phyloP scores from a whole-genome alignment of 441 rosid genomes.

The Erodium chrysanthum region DNA sequence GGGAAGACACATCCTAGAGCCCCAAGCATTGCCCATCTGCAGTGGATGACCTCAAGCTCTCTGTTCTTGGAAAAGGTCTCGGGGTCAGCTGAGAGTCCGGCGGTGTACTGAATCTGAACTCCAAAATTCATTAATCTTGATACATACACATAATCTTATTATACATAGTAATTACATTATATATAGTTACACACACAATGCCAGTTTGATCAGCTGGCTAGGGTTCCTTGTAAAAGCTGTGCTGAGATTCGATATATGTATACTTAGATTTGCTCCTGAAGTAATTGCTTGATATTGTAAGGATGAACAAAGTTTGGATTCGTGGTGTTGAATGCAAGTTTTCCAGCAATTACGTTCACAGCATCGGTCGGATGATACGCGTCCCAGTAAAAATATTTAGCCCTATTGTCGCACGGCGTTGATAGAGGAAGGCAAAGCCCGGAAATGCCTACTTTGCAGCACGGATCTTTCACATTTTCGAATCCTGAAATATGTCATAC shows the following conservation, averaged over 20 bases:
- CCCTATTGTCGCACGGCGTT: neutral
- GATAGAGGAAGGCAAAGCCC: neutral
- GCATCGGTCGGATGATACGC: neutral
- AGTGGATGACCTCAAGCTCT: conserved; percentile 26
- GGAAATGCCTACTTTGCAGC: neutral
- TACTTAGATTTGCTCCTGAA: neutral
- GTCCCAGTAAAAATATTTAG: neutral
- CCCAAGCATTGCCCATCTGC: conserved; percentile 11
- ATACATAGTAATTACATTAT: too few relatives aligned
- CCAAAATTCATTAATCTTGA: too few relatives aligned
- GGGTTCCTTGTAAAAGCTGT: neutral
- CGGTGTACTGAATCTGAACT: conserved; percentile 16
- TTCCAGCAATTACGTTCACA: neutral
- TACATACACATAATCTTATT: too few relatives aligned
- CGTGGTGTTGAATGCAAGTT: neutral
- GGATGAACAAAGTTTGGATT: neutral
- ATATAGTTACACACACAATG: neutral
- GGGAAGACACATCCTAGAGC: conserved; percentile 21
- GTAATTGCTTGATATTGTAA: neutral
- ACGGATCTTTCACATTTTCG: neutral
- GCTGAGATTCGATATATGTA: neutral
- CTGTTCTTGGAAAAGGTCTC: conserved; percentile 19
- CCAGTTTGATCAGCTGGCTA: neutral
- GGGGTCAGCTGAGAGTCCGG: conserved; percentile 23
- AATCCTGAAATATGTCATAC: neutral